Evolutionary conservation across 2,329 filamentous ascomycete genomes (phyloP), one percentile per base, ranked within the genome.

Genomic region (Graphiopsis chlorocephala): DNA sequence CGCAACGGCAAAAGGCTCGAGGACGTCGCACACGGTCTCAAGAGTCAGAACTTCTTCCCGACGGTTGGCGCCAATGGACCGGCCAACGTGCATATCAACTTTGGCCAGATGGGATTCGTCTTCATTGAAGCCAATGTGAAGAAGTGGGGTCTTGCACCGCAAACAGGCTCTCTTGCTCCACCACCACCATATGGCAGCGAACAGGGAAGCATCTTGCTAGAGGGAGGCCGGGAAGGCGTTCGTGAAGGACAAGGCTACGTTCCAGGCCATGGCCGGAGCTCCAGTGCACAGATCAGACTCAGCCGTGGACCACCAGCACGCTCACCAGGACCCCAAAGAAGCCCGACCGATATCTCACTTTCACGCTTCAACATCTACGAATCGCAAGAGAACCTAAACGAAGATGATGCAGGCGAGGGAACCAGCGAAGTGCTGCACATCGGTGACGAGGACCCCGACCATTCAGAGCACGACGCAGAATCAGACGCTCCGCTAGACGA

Each of bases 121-220:
- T 99, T 98, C 75, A 98, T 99, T 72, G 95, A 99, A 79, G 95
- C 94, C 67, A 99, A 99, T 73, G 95, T 99, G 66, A 99, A 99
- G 87, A 99, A 98, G 83, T 99, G 95, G 95, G 95, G 95, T 1
- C 82, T 99, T 63, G 95, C 95, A 56, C 95, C 95, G 5, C 96
- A 96, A 85, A 97, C 92, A 1, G 95, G 95, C 65, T 97, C 92
- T 73, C 84, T 99, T 66, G 95, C 95, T 29, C 95, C 95, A 17
- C 95, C 95, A 50, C 95, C 95, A 59, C 95, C 95, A 1, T 99
- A 99, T 75, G 95, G 95, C 56, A 97, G 92, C 68, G 95, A 98
- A 79, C 93, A 97, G 78, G 95, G 95, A 72, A 97, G 93, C 75
- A 97, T 99, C 71, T 83, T 99, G 29, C 85, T 99, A 14, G 95